phyloP scores from a whole-genome alignment of 2,329 filamentous ascomycete genomes.

The Westerdykella ornata region DNA sequence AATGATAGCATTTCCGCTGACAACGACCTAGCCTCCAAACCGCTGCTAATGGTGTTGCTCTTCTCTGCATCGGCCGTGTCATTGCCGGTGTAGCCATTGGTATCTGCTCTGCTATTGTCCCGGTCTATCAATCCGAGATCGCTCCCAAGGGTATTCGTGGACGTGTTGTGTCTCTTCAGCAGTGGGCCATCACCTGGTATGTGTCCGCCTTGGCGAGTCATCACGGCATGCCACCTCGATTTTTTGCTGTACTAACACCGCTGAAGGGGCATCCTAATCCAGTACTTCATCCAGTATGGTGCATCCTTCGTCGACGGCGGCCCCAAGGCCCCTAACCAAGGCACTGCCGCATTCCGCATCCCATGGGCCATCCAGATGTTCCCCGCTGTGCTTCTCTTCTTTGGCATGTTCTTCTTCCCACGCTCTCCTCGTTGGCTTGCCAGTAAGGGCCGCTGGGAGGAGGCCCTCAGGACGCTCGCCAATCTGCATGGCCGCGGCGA shows the following conservation, averaged over 20 bases:
- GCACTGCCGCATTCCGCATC: slow-evolving; percentile 36
- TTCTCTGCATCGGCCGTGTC: slow-evolving; percentile 54
- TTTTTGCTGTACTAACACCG: slow-evolving; percentile 36
- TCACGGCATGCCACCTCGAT: slow-evolving; percentile 40
- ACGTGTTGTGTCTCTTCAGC: slow-evolving; percentile 58
- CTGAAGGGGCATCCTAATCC: slow-evolving; percentile 54
- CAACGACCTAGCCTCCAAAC: slow-evolving; percentile 21
- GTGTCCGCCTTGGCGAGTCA: slow-evolving; percentile 34
- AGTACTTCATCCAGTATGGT: slow-evolving; percentile 62
- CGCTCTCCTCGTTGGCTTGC: slow-evolving; percentile 63
- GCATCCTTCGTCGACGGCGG: slow-evolving; percentile 49
- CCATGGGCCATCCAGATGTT: slow-evolving; percentile 42
- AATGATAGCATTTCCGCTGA: background rate
- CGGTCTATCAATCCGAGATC: slow-evolving; percentile 90
- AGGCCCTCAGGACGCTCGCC: slow-evolving; percentile 52
- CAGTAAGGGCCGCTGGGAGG: slow-evolving; percentile 59
- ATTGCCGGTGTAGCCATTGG: slow-evolving; percentile 82
- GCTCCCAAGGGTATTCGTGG: slow-evolving; percentile 44
- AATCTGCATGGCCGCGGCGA: slow-evolving; percentile 54
- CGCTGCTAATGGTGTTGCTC: slow-evolving; percentile 34
- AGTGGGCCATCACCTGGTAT: slow-evolving; percentile 63
- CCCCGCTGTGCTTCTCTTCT: slow-evolving; percentile 35
- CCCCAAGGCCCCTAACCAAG: slow-evolving; percentile 39
- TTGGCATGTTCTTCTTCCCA: slow-evolving; percentile 39
- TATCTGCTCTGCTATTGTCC: slow-evolving; percentile 84